phyloP scores from a whole-genome alignment of 2,329 filamentous ascomycete species.

The Ophiostoma sp. region DNA sequence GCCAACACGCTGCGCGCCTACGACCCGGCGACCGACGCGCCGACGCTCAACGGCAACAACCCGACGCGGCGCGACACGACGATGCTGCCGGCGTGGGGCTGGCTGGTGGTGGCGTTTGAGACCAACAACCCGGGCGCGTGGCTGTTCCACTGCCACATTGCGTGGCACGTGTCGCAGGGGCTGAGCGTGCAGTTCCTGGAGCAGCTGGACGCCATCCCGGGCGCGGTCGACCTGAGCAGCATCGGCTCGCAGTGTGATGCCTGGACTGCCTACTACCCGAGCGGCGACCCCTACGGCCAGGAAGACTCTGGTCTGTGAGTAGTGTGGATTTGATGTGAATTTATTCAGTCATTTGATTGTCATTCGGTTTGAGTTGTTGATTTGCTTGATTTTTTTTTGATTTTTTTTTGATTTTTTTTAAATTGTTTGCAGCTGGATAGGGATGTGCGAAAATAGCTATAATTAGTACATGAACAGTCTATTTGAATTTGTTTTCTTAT shows the following conservation, averaged over 20 bases:
- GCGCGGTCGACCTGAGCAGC: constrained; percentile 20
- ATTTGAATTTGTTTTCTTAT: too few species aligned
- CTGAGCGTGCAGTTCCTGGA: constrained; percentile 50
- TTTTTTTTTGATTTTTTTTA: neutral
- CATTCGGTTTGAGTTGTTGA: neutral
- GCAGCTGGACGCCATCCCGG: constrained; percentile 24
- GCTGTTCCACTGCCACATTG: constrained; percentile 48
- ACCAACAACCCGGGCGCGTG: constrained; percentile 48
- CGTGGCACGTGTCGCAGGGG: constrained; percentile 47
- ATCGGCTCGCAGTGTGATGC: constrained; percentile 22
- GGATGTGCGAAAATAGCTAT: too few species aligned
- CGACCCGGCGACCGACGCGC: constrained; percentile 32
- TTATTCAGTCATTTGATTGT: neutral
- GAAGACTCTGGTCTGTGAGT: constrained; percentile 25
- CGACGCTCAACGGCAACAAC: constrained; percentile 36
- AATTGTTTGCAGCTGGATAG: too few species aligned
- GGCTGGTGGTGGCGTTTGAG: constrained; percentile 45
- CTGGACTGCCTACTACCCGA: constrained; percentile 26
- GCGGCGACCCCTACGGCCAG: constrained; percentile 22
- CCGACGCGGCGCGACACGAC: constrained; percentile 46
- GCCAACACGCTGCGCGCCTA: constrained; percentile 28
- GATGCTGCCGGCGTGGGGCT: constrained; percentile 42
- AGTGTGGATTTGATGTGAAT: neutral
- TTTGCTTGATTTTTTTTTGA: neutral
- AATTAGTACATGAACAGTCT: too few species aligned